Evolutionary conservation across 129 eudicot species (phyloP).

Genomic region (Tanacetum coccineum): DNA sequence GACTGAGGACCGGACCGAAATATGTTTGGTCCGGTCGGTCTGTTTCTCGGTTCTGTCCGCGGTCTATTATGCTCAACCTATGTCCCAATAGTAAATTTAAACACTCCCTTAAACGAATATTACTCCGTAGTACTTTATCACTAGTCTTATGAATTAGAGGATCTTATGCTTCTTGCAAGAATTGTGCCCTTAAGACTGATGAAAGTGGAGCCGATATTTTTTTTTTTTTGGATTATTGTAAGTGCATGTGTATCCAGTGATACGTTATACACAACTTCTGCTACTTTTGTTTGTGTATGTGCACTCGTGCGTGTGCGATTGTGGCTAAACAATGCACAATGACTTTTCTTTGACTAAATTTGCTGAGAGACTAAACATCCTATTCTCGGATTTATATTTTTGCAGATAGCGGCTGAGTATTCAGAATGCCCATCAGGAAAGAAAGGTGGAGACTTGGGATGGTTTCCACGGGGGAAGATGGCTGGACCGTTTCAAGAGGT

Average conservation of each 20-base stretch:
- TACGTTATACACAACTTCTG: background rate
- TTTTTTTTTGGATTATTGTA: background rate
- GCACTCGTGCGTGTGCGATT: no score
- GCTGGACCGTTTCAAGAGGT: conserved; percentile 99
- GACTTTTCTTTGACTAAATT: no score
- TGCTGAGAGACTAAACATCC: no score
- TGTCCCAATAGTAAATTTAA: no score
- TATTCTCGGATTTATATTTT: background rate
- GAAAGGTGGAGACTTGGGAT: conserved; percentile 98
- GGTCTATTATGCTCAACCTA: no score
- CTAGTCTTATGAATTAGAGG: background rate
- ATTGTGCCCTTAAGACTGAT: background rate
- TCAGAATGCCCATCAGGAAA: conserved; percentile 99
- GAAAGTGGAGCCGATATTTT: background rate
- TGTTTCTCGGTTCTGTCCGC: no score
- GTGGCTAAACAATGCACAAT: no score
- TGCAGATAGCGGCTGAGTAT: conserved; percentile 88
- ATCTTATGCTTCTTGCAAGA: background rate
- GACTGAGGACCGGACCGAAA: no score
- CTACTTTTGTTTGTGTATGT: background rate
- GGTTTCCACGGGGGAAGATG: conserved; percentile 99
- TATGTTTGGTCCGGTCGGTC: no score
- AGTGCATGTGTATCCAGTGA: background rate
- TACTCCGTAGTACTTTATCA: background rate
- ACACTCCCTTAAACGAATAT: background rate